A percentile compares a stretch with the other conserved stretches of the same genome.
phyloP scores from a whole-genome alignment of 78 protist species.

The slime mould (Dictyostelium discoideum) region dicty_2.7 NC_007088.5:6160001-6160500 shows the following conservation, averaged over 20 bases:
- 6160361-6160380: background rate
- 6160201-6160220: background rate
- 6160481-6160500: slow-evolving; percentile 48
- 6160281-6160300: slow-evolving; percentile 16
- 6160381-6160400: background rate
- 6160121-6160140: slow-evolving; percentile 64
- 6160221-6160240: background rate
- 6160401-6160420: background rate
- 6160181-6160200: background rate
- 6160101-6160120: slow-evolving; percentile 49
- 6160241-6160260: slow-evolving; percentile 21
- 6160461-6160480: background rate
- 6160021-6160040: slow-evolving; percentile 50
- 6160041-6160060: slow-evolving; percentile 60
- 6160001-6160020: slow-evolving; percentile 29
- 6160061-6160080: slow-evolving; percentile 49
- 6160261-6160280: slow-evolving; percentile 23
- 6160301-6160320: background rate
- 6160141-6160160: slow-evolving; percentile 75
- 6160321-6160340: background rate
- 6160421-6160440: slow-evolving; percentile 16
- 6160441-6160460: background rate
- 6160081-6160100: slow-evolving; percentile 28
- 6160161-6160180: background rate
- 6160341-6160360: background rate